Conservation (phyloP, 2,329 filamentous ascomycete species). For the Orbilia javanica region DNA sequence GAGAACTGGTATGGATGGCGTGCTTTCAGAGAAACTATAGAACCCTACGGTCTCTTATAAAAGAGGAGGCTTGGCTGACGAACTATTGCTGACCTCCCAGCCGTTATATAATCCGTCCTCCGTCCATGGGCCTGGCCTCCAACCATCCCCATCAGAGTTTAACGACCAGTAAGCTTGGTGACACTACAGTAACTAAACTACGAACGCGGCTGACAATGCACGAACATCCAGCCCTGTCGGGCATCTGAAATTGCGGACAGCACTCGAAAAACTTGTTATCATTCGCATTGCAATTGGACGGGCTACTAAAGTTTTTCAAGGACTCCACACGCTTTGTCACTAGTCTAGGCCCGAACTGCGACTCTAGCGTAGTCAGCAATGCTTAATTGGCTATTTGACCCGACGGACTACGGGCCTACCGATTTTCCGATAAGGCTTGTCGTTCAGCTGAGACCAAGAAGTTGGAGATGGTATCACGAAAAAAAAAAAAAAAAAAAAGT, state of each 20-base stretch:
- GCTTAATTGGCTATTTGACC: not conserved
- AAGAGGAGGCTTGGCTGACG: not conserved
- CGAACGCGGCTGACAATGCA: constrained; percentile 11
- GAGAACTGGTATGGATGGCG: constrained; percentile 8
- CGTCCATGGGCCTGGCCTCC: not conserved
- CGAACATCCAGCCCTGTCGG: constrained; percentile 7
- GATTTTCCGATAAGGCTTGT: not conserved
- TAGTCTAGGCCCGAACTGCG: constrained; percentile 9
- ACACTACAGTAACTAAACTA: not conserved
- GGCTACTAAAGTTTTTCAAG: not conserved
- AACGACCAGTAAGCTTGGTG: not conserved
- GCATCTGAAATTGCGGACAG: not conserved
- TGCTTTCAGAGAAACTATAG: constrained; percentile 9
- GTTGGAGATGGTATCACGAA: not conserved
- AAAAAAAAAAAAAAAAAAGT: constrained; percentile 1
- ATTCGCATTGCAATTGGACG: not conserved
- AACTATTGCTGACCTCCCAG: not conserved
- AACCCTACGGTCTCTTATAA: constrained; percentile 4
- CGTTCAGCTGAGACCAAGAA: not conserved
- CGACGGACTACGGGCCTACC: not conserved
- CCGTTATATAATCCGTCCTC: constrained; percentile 14
- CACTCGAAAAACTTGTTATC: constrained; percentile 5
- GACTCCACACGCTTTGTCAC: not conserved
- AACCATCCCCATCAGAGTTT: not conserved
- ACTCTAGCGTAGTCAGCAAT: not conserved